Base-by-base conservation (phyloP, 352 stramenopile species). In the Peronospora belbahrii region DNA sequence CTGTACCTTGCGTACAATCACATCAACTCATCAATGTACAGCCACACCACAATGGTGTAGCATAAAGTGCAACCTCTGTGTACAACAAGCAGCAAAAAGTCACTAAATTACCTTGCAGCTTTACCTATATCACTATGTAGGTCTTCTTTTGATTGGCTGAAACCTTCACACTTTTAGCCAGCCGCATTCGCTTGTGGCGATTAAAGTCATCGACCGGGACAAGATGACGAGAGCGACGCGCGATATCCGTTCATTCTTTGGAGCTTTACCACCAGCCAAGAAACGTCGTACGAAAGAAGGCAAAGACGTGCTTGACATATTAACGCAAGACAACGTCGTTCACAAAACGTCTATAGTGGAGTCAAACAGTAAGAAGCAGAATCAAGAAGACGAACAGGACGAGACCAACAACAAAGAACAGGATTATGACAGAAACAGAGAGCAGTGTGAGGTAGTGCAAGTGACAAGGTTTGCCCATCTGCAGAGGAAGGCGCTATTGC, bases 211-310 rank as follows among this genome's bases (percentile, higher is more conserved):
- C n/a, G n/a, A n/a, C n/a, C n/a, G n/a, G n/a, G n/a, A n/a, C n/a
- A n/a, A n/a, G n/a, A 60, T 60, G 52, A 31, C 17, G 27, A 32
- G 52, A 13, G n/a, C 33, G 0, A 60, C 52, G 25, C 58, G 57
- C 6, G 73, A 85, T 48, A 85, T 85, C 39, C 73, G 73, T 43
- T 78, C 67, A 50, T 85, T 85, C 58, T 85, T 85, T 38, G 59
- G 46, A 14, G 52, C 43, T 27, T 30, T 27, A 48, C 59, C 38
- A 33, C 62, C 51, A 24, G 36, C 55, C 35, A 77, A 73, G 56
- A 70, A 64, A 40, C 48, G 48, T 18, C 48, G 59, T 18, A 52
- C 34, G 11, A 42, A 19, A 4, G 23, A 42, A 10, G 36, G 33
- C 14, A 20, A 51, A 22, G 18, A 22, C 6, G 23, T 15, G 11